Base-by-base conservation (phyloP, 139 green algal species). In the Yamagishiella unicocca region DNA sequence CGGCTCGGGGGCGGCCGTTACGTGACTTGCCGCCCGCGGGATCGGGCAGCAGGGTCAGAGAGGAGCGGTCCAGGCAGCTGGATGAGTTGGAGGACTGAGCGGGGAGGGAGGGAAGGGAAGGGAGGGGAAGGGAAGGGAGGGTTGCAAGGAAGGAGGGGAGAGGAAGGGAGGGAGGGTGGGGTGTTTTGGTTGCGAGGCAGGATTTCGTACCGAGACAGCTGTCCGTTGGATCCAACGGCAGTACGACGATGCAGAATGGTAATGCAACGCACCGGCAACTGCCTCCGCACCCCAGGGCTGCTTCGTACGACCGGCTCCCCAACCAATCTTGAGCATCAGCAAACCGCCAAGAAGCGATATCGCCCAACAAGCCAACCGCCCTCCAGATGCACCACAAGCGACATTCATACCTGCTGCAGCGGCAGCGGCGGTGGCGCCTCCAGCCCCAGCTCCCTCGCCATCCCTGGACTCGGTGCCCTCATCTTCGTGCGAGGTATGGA, bases 381-480 rank as follows among this genome's bases (percentile, higher is more conserved):
- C n/a, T n/a, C n/a, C n/a, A n/a, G n/a, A n/a, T n/a, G n/a, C n/a
- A n/a, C n/a, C n/a, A n/a, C n/a, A n/a, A 54, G 40, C 22, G 35
- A 54, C 35, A 17, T 50, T 12, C 22, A 29, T 77, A 21, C 73
- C 33, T 24, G 33, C 45, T 46, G 29, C 71, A 78, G 25, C 73
- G 38, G 73, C 31, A 31, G 21, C 38, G 38, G 24, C 42, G 79
- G 79, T 40, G 79, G 79, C 29, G 58, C 79, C 24, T 76, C 79
- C 79, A 85, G 79, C 40, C 79, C 79, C 61, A 85, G 61, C 79
- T 85, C 79, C 40, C 79, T 33, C 4, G 79, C 79, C 79, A 85
- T 75, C 14, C 79, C 79, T 14, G 61, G 61, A 6, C 14, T 22
- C 14, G 79, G 79, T 5, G 66, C 79, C 14, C 79, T 40, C 79